Evolutionary conservation across 495 filamentous ascomycete genomes (phyloP).

Genomic region (Talaromyces stipitatus): DNA sequence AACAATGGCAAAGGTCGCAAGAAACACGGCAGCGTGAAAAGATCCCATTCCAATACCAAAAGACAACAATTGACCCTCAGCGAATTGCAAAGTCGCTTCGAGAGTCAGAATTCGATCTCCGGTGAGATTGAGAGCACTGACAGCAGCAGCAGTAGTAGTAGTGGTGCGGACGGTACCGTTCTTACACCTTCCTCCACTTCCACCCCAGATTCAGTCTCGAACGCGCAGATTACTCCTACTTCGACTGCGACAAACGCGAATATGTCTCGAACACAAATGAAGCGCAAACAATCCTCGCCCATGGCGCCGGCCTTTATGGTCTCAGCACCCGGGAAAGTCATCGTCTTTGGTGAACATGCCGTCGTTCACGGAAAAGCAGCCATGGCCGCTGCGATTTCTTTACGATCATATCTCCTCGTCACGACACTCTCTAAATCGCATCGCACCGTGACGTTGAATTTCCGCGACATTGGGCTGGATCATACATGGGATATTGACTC

Average conservation of each 20-base stretch:
- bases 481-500: conserved; percentile 79
- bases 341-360: conserved; percentile 82
- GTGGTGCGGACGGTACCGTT: background rate
- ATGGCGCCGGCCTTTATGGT: conserved; percentile 83
- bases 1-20: conserved; percentile 13
- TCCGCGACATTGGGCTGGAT: conserved; percentile 69
- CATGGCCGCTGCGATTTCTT: conserved; percentile 77
- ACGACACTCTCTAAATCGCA: conserved; percentile 69
- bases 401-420: conserved; percentile 81
- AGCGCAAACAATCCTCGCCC: conserved; percentile 38
- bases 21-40: conserved; percentile 16
- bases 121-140: background rate
- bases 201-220: background rate
- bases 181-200: conserved; percentile 5
- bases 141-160: background rate
- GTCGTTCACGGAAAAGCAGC: conserved; percentile 86
- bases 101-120: background rate
- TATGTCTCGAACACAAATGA: background rate
- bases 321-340: conserved; percentile 83
- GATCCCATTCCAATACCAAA: background rate
- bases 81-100: conserved; percentile 5
- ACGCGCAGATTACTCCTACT: background rate
- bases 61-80: conserved; percentile 1
- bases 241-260: background rate
- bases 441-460: conserved; percentile 64